Evolutionary conservation across 495 filamentous ascomycete species (phyloP), one percentile per base, ranked within the genome.

Genomic region (Extremus antarcticus): DNA sequence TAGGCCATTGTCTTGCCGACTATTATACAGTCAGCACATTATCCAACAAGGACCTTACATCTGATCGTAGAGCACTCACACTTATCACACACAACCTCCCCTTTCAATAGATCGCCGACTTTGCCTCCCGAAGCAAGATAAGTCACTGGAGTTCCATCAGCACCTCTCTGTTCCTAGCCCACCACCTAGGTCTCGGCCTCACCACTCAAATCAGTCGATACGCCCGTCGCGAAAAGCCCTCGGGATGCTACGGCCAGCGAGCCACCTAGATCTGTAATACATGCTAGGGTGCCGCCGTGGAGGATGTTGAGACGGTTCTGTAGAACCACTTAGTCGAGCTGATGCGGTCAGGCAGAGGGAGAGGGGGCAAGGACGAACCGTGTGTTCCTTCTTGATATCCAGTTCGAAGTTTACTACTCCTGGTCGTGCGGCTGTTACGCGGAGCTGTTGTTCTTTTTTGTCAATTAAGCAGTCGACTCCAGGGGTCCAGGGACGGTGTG

Each of bases 251-350:
- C 90, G 3, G 91, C 92, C 19, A 98, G 73, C 9, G 89, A 95
- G 17, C 92, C 92, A 2, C 92, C 92, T 0, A 97, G 77, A 63
- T 98, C 92, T 43, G 95, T 82, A 85, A 97, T 88, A 69, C 85
- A 89, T 17, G 92, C 91, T 63, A 97, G 90, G 17, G 92, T 94
- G 38, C 91, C 92, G 43, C 92, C 92, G 72, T 98, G 92, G 57
- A 97, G 76, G 49, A 88, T 95, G 47, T 81, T 83, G 9, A 97
- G 76, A 20, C 92, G 83, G 64, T 96, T 98, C 88, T 94, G 55
- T 16, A 11, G 13, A 8, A 39, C 2, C 8, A 11, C 29, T 35
- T 11, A 32, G 48, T n/a, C 20, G 21, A 19, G 25, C 29, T n/a
- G n/a, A n/a, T n/a, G 8, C 43, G n/a, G n/a, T n/a, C n/a, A n/a